phyloP scores from a whole-genome alignment of 1,284 basidiomycete species.

The Volvariella volvacea region DNA sequence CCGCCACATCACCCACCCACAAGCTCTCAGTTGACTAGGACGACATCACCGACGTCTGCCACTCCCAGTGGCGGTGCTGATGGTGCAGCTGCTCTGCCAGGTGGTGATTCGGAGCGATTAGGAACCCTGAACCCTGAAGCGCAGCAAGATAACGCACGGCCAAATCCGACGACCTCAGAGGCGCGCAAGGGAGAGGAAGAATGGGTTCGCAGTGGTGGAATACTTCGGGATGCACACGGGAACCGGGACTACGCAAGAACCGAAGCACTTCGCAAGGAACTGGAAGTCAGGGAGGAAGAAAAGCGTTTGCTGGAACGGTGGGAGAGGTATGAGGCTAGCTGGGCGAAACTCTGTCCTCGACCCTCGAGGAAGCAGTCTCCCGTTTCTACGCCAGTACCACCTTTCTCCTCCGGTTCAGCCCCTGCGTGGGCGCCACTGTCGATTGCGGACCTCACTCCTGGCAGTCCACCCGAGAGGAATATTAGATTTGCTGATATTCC shows the following conservation, averaged over 20 bases:
- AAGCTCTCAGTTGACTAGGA: too few relatives aligned
- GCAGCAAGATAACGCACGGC: slow-evolving; percentile 5
- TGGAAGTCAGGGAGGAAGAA: slow-evolving; percentile 34
- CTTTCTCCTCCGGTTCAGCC: too few relatives aligned
- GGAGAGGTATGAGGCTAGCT: slow-evolving; percentile 43
- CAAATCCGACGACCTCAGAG: slow-evolving; percentile 18
- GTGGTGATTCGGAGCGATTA: too few relatives aligned
- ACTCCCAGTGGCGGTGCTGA: too few relatives aligned
- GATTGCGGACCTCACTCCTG: slow-evolving; percentile 6
- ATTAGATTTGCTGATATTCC: slow-evolving; percentile 46
- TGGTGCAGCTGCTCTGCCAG: too few relatives aligned
- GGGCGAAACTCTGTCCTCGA: slow-evolving; percentile 26
- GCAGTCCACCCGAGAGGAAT: slow-evolving; percentile 1
- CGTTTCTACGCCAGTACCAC: too few relatives aligned
- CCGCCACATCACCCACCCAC: background rate
- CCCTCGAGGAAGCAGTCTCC: background rate
- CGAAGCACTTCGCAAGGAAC: slow-evolving; percentile 32
- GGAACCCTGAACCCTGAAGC: too few relatives aligned
- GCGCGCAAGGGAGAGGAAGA: slow-evolving; percentile 41
- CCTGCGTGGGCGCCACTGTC: background rate
- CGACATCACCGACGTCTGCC: too few relatives aligned
- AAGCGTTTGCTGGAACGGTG: slow-evolving; percentile 30
- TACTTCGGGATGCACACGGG: slow-evolving; percentile 43
- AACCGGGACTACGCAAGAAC: slow-evolving; percentile 44
- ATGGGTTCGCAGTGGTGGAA: slow-evolving; percentile 53